These are phyloP conservation scores for Stephania japonica DNA, from an alignment of 164 flowering plant species.

Conservation along the genomic window DNA sequence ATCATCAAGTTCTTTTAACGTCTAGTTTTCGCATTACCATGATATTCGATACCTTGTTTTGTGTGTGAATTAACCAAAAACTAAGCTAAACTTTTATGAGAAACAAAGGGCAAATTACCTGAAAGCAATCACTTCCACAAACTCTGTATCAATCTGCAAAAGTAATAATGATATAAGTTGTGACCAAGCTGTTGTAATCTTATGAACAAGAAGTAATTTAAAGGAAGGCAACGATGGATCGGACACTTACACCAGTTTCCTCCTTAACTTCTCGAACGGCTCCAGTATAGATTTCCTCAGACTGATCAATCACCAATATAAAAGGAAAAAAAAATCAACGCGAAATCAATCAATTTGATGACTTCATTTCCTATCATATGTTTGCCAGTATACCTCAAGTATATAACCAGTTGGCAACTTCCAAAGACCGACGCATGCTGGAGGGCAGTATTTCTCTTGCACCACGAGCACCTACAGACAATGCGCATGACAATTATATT, in stretches of 20 bases:
- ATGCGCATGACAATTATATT: not conserved
- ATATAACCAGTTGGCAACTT: conserved; percentile 90
- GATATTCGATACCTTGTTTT: not conserved
- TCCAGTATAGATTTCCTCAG: conserved; percentile 79
- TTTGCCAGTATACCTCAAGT: conserved; percentile 42
- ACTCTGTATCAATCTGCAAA: conserved; percentile 77
- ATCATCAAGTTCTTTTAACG: not conserved
- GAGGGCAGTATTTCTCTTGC: conserved; percentile 69
- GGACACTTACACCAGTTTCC: conserved; percentile 85
- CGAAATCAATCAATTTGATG: not conserved
- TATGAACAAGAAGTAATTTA: not conserved
- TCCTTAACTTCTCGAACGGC: conserved; percentile 89
- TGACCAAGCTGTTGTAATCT: not conserved
- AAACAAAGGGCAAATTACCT: conserved; percentile 36
- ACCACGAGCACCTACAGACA: conserved; percentile 73
- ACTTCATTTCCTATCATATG: not conserved
- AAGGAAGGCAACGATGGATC: not conserved
- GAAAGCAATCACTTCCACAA: conserved; percentile 83
- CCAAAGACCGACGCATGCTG: conserved; percentile 52
- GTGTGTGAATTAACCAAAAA: not conserved
- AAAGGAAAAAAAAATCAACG: not conserved
- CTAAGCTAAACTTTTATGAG: not conserved
- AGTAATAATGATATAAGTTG: not conserved
- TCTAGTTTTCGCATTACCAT: not conserved
- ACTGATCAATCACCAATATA: conserved; percentile 28